Evolutionary conservation across 805 yeast genomes (phyloP), one percentile per base, ranked within the genome.

Genomic region (Candida yuanshanica): DNA sequence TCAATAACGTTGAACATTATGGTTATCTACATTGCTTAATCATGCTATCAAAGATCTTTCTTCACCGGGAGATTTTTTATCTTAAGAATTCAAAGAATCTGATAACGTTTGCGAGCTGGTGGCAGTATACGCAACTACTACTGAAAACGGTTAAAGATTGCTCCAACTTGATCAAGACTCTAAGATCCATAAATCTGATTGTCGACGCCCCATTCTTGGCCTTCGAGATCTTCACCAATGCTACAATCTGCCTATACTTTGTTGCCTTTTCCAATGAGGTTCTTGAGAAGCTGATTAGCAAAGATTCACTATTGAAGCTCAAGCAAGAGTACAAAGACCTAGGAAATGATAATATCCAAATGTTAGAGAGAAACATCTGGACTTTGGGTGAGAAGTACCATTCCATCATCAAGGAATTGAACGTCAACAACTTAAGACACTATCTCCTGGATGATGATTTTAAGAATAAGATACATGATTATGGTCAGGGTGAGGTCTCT

Each of bases 201-300:
- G 65, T 65, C 9, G 55, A 62, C 33, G 68, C 69, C 5, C 69
- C 69, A 13, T 63, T 64, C 42, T 60, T 67, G 7, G 65, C 66
- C 2, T 63, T 65, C 43, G 62, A 65, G 40, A 58, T 64, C 7
- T 65, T 63, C 49, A 63, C 68, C 13, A 51, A 57, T 20, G 62
- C 66, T 2, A 62, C 61, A 10, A 64, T 66, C 1, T 50, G 63
- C 18, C 49, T 63, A 17, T 65, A 61, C 35, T 50, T 65, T 36
- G 49, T 58, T 29, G 55, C 60, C 0, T 63, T 61, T 43, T 64
- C 68, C 3, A 36, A 42, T 35, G 56, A 55, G 24, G 38, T 45
- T 7, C 34, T 35, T 2, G 26, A 35, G 10, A 36, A 20, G 23
- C 11, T 38, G 13, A 36, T 38, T 12, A 37, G 42, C 26, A 29